Evolutionary conservation across 2,329 filamentous ascomycete species (phyloP), one percentile per base, ranked within the genome.

Genomic region (Ophiostoma quercus): DNA sequence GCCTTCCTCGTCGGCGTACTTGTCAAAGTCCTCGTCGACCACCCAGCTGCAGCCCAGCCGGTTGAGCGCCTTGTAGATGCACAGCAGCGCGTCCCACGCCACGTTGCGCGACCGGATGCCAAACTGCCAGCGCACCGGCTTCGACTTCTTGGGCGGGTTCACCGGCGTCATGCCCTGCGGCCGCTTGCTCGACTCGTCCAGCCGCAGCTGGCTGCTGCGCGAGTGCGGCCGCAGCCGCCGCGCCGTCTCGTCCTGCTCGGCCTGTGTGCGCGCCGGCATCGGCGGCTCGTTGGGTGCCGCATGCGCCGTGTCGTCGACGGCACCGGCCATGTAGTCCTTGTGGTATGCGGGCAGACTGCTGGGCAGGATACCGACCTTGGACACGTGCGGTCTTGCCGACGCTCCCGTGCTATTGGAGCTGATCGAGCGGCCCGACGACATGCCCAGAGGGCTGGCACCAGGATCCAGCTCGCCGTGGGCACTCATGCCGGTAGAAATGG

Each of bases 51-150:
- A 95, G 41, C 92, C 94, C 76, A 97, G 89, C 74, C 94, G 94
- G 72, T 89, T 84, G 62, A 99, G 82, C 0, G 95, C 94, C 78
- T 94, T 93, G 83, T 97, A 97, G 70, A 99, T 95, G 76, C 94
- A 97, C 34, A 96, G 83, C 79, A 99, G 90, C 0, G 95, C 95
- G 78, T 99, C 95, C 75, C 94, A 92, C 0, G 95, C 95, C 70
- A 92, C 91, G 76, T 98, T 99, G 67, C 95, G 88, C 65, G 92
- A 97, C 51, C 95, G 88, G 72, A 99, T 99, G 70, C 95, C 95
- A 77, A 99, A 99, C 78, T 99, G 95, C 95, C 95, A 99, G 74
- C 94, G 92, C 19, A 94, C 92, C 0, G 91, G 91, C 76, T 92
- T 93, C 5, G 84, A 80, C 78, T 92, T 93, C 81, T 91, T 92